These are phyloP conservation scores for Novymonas esmeraldas DNA, from an alignment of 208 protist genomes.

Conservation along the genomic window DNA sequence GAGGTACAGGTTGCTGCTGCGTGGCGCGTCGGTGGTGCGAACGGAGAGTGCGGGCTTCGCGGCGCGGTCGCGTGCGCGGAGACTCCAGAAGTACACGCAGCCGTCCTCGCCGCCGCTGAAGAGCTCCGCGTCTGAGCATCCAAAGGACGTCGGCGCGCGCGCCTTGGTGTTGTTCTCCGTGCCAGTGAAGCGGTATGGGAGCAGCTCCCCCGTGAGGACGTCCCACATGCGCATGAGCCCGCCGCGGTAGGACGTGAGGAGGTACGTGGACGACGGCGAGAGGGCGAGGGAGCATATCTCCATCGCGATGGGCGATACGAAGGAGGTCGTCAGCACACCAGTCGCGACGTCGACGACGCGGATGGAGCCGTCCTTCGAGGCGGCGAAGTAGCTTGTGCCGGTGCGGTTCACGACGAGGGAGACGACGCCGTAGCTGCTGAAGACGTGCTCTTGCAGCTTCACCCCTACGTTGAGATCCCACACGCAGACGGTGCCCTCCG, in stretches of 20 bases:
- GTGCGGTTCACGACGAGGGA: constrained; percentile 63
- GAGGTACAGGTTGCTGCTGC: constrained; percentile 13
- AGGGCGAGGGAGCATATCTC: constrained; percentile 76
- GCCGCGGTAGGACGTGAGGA: constrained; percentile 74
- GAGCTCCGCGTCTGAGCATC: constrained; percentile 57
- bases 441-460: constrained; percentile 73
- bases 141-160: constrained; percentile 56
- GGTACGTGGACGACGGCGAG: constrained; percentile 71
- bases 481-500: constrained; percentile 75
- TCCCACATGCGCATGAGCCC: constrained; percentile 82
- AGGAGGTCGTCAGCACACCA: constrained; percentile 62
- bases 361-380: constrained; percentile 72
- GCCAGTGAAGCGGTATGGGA: constrained; percentile 61
- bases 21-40: neutral
- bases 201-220: constrained; percentile 55
- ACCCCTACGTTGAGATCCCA: constrained; percentile 69
- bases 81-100: constrained; percentile 75
- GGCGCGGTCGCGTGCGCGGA: constrained; percentile 18
- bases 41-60: neutral
- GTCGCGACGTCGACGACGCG: constrained; percentile 80
- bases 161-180: constrained; percentile 66
- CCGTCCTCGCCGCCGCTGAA: constrained; percentile 75
- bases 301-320: constrained; percentile 64
- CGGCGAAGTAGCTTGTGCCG: constrained; percentile 80
- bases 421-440: constrained; percentile 63